These are phyloP conservation scores for Ustilago tritici DNA, from an alignment of 1,284 basidiomycete genomes.

Conservation along the genomic window DNA sequence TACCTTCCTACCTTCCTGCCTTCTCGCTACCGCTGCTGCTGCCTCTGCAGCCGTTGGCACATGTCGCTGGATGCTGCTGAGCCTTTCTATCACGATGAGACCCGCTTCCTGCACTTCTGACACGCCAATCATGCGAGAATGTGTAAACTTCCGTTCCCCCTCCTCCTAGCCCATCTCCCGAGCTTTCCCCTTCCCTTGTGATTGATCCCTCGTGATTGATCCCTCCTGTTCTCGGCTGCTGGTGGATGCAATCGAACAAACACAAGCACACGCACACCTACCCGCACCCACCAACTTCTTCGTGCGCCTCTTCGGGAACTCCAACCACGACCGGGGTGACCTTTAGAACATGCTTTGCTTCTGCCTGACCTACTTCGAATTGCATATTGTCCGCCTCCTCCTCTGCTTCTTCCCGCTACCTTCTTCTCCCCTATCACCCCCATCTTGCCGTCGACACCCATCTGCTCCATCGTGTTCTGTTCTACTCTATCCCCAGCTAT, in stretches of 20 bases:
- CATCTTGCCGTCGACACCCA: not conserved
- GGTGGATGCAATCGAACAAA: conserved; percentile 21
- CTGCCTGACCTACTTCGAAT: not conserved
- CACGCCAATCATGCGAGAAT: not conserved
- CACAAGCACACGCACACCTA: conserved; percentile 3
- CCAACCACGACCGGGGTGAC: conserved; percentile 18
- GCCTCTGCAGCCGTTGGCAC: conserved; percentile 1
- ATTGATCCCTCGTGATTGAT: not conserved
- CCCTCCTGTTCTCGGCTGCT: conserved; percentile 4
- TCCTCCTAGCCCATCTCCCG: too few species aligned
- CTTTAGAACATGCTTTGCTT: not conserved
- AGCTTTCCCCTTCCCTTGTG: not conserved
- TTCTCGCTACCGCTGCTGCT: not conserved
- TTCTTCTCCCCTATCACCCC: not conserved
- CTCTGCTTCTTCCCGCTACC: not conserved
- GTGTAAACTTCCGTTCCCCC: conserved; percentile 1
- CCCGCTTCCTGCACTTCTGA: conserved; percentile 9
- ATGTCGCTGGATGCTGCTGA: not conserved
- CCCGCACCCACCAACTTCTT: not conserved
- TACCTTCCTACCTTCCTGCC: too few species aligned
- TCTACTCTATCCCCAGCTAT: not conserved
- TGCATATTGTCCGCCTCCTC: not conserved
- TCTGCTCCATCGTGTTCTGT: not conserved
- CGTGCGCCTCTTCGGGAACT: conserved; percentile 35
- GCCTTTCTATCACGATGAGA: conserved; percentile 1